Evolutionary conservation across 2,329 filamentous ascomycete species (phyloP).

Genomic region (Epichloe gansuensis): DNA sequence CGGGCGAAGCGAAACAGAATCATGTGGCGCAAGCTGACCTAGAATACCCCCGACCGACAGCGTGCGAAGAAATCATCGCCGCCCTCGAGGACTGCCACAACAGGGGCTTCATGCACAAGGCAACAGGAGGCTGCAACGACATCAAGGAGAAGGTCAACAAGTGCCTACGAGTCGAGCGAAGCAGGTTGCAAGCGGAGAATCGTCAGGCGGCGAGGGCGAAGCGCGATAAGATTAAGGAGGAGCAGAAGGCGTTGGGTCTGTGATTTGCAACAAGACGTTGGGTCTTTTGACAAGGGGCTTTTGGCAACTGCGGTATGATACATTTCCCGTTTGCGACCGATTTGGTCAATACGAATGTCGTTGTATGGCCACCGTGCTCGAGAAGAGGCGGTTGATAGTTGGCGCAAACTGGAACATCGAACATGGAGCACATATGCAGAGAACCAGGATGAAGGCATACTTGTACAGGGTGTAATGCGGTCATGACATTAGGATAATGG

Average conservation of each 20-base stretch:
- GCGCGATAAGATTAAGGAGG: slow-evolving; percentile 56
- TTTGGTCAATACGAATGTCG: not conserved
- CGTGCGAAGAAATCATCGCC: slow-evolving; percentile 87
- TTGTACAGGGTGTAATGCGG: not conserved
- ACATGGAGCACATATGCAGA: not conserved
- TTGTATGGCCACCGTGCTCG: not conserved
- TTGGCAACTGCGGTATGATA: not conserved
- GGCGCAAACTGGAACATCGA: not conserved
- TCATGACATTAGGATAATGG: not conserved
- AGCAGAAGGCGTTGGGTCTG: slow-evolving; percentile 44
- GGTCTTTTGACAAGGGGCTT: not conserved
- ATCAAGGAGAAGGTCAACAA: slow-evolving; percentile 73
- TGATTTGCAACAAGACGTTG: slow-evolving; percentile 9
- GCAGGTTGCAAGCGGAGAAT: slow-evolving; percentile 67
- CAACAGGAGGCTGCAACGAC: slow-evolving; percentile 78
- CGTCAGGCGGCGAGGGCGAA: slow-evolving; percentile 54
- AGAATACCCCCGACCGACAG: slow-evolving; percentile 32
- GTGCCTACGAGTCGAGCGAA: slow-evolving; percentile 70
- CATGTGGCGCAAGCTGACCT: not conserved
- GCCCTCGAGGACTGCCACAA: slow-evolving; percentile 94
- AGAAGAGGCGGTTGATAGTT: not conserved
- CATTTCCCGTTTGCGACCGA: not conserved
- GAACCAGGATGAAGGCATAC: not conserved
- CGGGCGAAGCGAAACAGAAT: not conserved
- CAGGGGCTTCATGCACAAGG: slow-evolving; percentile 82